Conservation (phyloP, 129 eudicot species). For the Tanacetum coccineum region DNA sequence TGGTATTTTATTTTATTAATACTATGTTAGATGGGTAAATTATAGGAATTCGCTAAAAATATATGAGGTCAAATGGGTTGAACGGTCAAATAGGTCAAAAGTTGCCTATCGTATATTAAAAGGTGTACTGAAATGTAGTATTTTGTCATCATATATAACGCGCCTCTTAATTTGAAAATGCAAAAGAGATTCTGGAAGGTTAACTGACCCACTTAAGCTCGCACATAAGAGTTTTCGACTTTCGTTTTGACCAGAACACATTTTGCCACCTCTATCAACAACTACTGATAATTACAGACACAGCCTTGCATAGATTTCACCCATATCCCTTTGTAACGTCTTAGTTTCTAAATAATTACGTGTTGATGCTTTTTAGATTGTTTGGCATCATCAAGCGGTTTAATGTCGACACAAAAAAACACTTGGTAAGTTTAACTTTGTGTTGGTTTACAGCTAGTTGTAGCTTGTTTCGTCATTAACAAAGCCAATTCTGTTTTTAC, state of each 20-base stretch:
- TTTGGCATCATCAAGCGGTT: slow-evolving; percentile 75
- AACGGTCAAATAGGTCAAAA: background rate
- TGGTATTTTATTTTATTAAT: background rate
- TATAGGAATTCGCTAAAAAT: background rate
- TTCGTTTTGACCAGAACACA: no score
- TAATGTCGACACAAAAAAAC: slow-evolving; percentile 56
- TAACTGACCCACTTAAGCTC: background rate
- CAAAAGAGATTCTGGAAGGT: background rate
- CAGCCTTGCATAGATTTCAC: no score
- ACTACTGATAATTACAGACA: no score
- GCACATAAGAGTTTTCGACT: no score
- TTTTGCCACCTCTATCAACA: no score
- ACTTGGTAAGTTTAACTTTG: slow-evolving; percentile 47
- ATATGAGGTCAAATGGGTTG: background rate
- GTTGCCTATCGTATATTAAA: background rate
- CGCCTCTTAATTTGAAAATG: background rate
- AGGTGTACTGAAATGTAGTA: background rate
- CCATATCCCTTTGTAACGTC: no score
- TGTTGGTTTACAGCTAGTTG: background rate
- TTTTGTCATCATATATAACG: background rate
- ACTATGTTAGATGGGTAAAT: background rate
- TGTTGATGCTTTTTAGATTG: slow-evolving; percentile 37
- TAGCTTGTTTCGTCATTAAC: slow-evolving; percentile 20
- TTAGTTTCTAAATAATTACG: slow-evolving; percentile 3
- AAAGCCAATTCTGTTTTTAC: background rate